These are phyloP conservation scores for Primulina tabacum DNA, from an alignment of 257 asterid species.

Conservation along the genomic window DNA sequence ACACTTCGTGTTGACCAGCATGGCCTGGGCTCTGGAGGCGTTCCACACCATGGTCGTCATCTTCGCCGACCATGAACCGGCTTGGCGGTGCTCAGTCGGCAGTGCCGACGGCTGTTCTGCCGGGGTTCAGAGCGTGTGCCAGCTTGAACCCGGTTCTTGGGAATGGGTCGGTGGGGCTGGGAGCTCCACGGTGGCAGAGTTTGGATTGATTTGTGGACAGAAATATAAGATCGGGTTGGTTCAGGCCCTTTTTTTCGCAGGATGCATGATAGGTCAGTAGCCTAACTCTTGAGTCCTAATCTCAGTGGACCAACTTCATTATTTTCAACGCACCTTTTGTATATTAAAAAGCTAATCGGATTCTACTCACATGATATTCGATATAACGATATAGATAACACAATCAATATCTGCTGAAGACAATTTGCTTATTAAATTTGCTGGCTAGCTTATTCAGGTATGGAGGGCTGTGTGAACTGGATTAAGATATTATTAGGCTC, in stretches of 20 bases:
- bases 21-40: conserved; percentile 88
- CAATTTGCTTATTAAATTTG: too few species aligned
- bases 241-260: conserved; percentile 76
- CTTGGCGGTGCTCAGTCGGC: conserved; percentile 48
- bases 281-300: not conserved
- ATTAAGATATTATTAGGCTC: too few species aligned
- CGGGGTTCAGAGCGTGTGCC: conserved; percentile 44
- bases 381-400: too few species aligned
- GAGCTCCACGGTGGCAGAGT: conserved; percentile 73
- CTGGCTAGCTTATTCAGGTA: too few species aligned
- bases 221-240: conserved; percentile 82
- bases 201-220: conserved; percentile 63
- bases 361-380: too few species aligned
- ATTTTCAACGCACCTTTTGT: too few species aligned
- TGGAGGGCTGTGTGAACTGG: too few species aligned
- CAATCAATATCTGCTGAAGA: too few species aligned
- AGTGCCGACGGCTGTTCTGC: conserved; percentile 25
- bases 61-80: conserved; percentile 80
- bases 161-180: conserved; percentile 65
- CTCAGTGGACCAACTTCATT: too few species aligned
- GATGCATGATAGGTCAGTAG: conserved; percentile 76
- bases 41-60: conserved; percentile 87
- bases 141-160: conserved; percentile 62
- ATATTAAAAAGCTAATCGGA: too few species aligned
- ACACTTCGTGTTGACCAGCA: conserved; percentile 65